A percentile compares a stretch with the other conserved stretches of the same genome.
These are phyloP conservation scores for Parasarocladium wereldwijsianum DNA, from an alignment of 2,329 filamentous ascomycete species.

Conservation along the genomic window DNA sequence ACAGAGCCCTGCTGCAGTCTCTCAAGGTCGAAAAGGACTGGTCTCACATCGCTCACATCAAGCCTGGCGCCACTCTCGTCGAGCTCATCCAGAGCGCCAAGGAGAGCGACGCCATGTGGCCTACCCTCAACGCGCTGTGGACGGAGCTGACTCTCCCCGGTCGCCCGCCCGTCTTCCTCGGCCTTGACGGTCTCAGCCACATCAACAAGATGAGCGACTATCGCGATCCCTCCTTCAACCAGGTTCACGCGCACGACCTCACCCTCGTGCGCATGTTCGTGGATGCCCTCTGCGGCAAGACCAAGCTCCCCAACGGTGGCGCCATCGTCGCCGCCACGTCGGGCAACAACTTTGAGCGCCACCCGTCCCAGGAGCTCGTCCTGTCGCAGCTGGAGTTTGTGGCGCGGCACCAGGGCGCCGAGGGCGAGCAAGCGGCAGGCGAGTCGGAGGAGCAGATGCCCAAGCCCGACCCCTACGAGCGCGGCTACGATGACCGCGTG, in stretches of 20 bases:
- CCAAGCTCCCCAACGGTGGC: constrained; percentile 54
- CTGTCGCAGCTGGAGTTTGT: constrained; percentile 42
- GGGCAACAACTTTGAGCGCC: constrained; percentile 51
- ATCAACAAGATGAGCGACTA: constrained; percentile 71
- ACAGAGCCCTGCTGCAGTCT: constrained; percentile 45
- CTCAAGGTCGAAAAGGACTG: constrained; percentile 29
- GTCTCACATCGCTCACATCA: constrained; percentile 26
- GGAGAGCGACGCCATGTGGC: constrained; percentile 66
- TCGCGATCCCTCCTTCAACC: constrained; percentile 51
- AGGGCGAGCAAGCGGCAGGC: too few relatives aligned
- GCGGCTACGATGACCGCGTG: constrained; percentile 41
- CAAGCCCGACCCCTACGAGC: constrained; percentile 35
- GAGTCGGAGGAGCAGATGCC: constrained; percentile 22
- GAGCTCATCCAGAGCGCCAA: constrained; percentile 56
- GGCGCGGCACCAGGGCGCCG: too few relatives aligned
- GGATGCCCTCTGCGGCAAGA: constrained; percentile 50
- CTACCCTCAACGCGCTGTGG: constrained; percentile 70
- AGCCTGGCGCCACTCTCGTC: constrained; percentile 47
- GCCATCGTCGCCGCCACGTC: constrained; percentile 63
- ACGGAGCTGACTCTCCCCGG: constrained; percentile 49
- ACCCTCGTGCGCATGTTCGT: constrained; percentile 61
- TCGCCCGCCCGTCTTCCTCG: constrained; percentile 50
- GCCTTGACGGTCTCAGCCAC: constrained; percentile 66
- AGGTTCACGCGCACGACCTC: constrained; percentile 78
- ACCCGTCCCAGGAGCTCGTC: constrained; percentile 53